Evolutionary conservation across 1,284 basidiomycete genomes (phyloP).

Genomic region (Ceratobasidium sp.): DNA sequence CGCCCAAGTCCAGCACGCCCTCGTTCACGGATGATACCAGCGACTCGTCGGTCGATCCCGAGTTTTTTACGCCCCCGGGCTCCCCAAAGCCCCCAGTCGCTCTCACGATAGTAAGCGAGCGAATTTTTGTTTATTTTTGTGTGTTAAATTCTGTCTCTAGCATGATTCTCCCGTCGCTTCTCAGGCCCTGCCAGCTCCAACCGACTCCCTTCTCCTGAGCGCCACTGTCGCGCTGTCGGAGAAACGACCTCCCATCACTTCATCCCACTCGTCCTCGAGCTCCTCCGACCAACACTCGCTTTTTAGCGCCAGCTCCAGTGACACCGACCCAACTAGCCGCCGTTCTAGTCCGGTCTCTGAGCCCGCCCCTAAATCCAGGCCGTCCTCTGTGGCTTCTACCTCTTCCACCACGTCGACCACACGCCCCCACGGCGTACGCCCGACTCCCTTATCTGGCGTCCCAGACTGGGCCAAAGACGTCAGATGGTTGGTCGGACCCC

Average conservation of each 20-base stretch:
- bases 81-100: slow-evolving; percentile 17
- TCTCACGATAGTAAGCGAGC: no score
- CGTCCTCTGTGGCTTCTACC: no score
- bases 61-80: slow-evolving; percentile 18
- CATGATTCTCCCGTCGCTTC: background rate
- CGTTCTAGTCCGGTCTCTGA: slow-evolving; percentile 3
- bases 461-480: slow-evolving; percentile 63
- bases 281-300: background rate
- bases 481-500: slow-evolving; percentile 65
- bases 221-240: slow-evolving; percentile 5
- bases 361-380: background rate
- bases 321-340: background rate
- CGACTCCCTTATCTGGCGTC: slow-evolving; percentile 27
- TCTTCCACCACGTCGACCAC: background rate
- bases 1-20: slow-evolving; percentile 26
- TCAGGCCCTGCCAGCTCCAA: slow-evolving; percentile 5
- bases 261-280: background rate
- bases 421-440: slow-evolving; percentile 6
- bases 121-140: background rate
- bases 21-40: slow-evolving; percentile 33
- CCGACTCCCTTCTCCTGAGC: slow-evolving; percentile 11
- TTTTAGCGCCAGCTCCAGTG: background rate
- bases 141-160: background rate
- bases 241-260: slow-evolving; percentile 1
- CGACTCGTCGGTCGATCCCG: slow-evolving; percentile 29